Conservation (phyloP, 805 yeast genomes). For the Saccharomycopsis sp. region DNA sequence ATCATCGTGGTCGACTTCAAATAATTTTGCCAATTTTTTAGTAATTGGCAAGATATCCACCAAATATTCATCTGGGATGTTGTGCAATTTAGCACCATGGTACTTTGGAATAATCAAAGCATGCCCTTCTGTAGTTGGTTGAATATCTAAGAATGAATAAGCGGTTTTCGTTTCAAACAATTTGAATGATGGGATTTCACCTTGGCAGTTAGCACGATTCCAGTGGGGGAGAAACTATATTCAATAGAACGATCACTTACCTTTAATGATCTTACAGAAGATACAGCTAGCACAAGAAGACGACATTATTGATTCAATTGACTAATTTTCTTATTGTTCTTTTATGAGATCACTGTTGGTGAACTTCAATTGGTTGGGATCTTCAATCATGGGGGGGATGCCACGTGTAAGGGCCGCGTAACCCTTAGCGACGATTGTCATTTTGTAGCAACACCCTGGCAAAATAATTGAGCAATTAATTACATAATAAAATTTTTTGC, state of each 20-base stretch:
- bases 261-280: conserved; percentile 90
- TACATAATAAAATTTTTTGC: too few species aligned
- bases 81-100: conserved; percentile 90
- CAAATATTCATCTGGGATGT: conserved; percentile 85
- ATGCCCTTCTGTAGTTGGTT: conserved; percentile 88
- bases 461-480: too few species aligned
- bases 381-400: too few species aligned
- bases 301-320: too few species aligned
- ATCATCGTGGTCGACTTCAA: conserved; percentile 55
- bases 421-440: too few species aligned
- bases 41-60: conserved; percentile 83
- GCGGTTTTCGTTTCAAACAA: conserved; percentile 76
- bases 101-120: conserved; percentile 84
- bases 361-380: too few species aligned
- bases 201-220: conserved; percentile 29
- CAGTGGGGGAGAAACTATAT: too few species aligned
- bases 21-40: conserved; percentile 72
- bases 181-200: conserved; percentile 93
- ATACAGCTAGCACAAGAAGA: conserved; percentile 53
- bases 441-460: too few species aligned
- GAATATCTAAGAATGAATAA: conserved; percentile 86
- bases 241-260: conserved; percentile 32
- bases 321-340: too few species aligned
- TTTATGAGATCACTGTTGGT: too few species aligned
- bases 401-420: too few species aligned